These are phyloP conservation scores for Persicaria tinctoria DNA, from an alignment of 148 eudicot species.

Conservation along the genomic window DNA sequence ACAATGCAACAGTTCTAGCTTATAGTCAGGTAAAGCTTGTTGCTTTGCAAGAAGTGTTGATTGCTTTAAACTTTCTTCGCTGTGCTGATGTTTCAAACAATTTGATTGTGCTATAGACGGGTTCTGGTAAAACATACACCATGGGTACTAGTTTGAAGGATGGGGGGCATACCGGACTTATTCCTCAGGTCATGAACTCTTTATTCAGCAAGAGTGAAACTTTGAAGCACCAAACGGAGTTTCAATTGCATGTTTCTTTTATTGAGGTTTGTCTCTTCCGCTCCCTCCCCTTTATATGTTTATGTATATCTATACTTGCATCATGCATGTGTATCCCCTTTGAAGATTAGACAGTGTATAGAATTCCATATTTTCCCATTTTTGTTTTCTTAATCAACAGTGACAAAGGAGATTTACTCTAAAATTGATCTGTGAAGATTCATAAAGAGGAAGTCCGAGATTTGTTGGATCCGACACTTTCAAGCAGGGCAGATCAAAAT, in stretches of 20 bases:
- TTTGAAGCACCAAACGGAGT: slow-evolving; percentile 65
- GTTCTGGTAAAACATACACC: slow-evolving; percentile 97
- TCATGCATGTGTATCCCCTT: too few species aligned
- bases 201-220: slow-evolving; percentile 76
- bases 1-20: slow-evolving; percentile 97
- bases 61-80: neutral
- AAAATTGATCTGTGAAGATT: slow-evolving; percentile 46
- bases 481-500: slow-evolving; percentile 62
- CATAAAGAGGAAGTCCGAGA: slow-evolving; percentile 97
- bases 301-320: too few species aligned
- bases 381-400: too few species aligned
- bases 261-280: slow-evolving; percentile 58
- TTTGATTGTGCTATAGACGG: slow-evolving; percentile 59
- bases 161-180: slow-evolving; percentile 61
- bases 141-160: slow-evolving; percentile 93
- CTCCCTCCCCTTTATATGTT: neutral
- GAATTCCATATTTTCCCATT: too few species aligned
- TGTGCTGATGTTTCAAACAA: neutral
- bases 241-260: slow-evolving; percentile 91
- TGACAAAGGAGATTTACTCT: slow-evolving; percentile 15
- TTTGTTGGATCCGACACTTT: slow-evolving; percentile 60
- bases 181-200: slow-evolving; percentile 83
- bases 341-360: too few species aligned
- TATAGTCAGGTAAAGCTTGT: slow-evolving; percentile 74
- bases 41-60: neutral